These are phyloP conservation scores for Clathrus columnatus DNA, from an alignment of 768 basidiomycete species.

Conservation along the genomic window DNA sequence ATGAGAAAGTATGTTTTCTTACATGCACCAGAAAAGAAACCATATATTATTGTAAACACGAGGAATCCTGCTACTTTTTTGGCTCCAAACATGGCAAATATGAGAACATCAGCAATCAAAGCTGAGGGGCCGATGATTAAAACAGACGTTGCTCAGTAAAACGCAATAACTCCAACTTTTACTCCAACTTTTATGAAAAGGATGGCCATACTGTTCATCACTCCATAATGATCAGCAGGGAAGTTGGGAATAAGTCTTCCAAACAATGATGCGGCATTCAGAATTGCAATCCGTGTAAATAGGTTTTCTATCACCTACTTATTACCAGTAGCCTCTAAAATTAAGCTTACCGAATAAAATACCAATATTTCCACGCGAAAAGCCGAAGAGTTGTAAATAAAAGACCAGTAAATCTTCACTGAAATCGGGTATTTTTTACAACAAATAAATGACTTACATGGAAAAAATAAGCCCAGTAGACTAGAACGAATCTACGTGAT, in stretches of 20 bases:
- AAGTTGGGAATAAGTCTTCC: slow-evolving; percentile 43
- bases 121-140: slow-evolving; percentile 26
- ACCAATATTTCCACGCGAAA: slow-evolving; percentile 42
- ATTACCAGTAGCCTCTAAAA: not conserved
- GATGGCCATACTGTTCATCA: slow-evolving; percentile 33
- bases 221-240: slow-evolving; percentile 34
- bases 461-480: not conserved
- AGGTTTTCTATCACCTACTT: not conserved
- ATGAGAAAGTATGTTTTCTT: slow-evolving; percentile 11
- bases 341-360: slow-evolving; percentile 42
- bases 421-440: not conserved
- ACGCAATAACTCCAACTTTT: no score
- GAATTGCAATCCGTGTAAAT: slow-evolving; percentile 34
- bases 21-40: slow-evolving; percentile 43
- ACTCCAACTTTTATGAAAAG: slow-evolving; percentile 23
- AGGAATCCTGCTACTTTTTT: slow-evolving; percentile 30
- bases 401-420: slow-evolving; percentile 42
- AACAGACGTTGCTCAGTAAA: no score
- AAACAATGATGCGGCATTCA: slow-evolving; percentile 44
- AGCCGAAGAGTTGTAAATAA: slow-evolving; percentile 47
- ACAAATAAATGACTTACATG: not conserved
- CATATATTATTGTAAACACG: slow-evolving; percentile 38
- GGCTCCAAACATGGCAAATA: slow-evolving; percentile 40
- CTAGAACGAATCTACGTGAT: slow-evolving; percentile 27
- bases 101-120: slow-evolving; percentile 28